Evolutionary conservation across 805 yeast species (phyloP).

Genomic region (Wickerhamiella hasegawae): DNA sequence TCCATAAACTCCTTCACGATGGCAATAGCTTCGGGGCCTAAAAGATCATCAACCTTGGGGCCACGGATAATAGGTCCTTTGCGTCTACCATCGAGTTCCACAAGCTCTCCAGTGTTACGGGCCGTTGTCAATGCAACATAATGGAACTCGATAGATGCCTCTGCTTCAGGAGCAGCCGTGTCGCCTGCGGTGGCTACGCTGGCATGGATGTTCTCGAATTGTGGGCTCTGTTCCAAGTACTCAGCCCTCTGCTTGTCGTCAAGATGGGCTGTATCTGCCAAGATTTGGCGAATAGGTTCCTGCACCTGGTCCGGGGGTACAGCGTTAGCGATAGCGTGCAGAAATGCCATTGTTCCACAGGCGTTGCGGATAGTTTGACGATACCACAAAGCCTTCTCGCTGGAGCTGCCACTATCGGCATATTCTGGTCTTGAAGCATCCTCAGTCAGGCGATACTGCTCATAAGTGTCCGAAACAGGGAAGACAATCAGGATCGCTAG

Average conservation of each 20-base stretch:
- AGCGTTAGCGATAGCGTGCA: constrained; percentile 41
- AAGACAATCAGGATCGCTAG: constrained; percentile 63
- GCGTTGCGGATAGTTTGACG: constrained; percentile 76
- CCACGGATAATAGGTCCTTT: constrained; percentile 58
- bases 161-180: constrained; percentile 27
- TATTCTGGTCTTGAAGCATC: constrained; percentile 19
- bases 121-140: constrained; percentile 53
- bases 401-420: neutral
- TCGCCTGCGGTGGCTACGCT: constrained; percentile 23
- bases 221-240: constrained; percentile 28
- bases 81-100: constrained; percentile 83
- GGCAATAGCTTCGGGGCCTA: constrained; percentile 31
- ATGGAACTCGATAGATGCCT: constrained; percentile 43
- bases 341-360: constrained; percentile 80
- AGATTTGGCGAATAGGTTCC: constrained; percentile 14
- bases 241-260: constrained; percentile 25
- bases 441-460: constrained; percentile 29
- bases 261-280: constrained; percentile 14
- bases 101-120: constrained; percentile 37
- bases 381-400: constrained; percentile 40
- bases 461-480: constrained; percentile 57
- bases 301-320: constrained; percentile 17
- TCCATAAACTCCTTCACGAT: constrained; percentile 55
- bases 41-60: constrained; percentile 33
- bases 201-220: constrained; percentile 26